A percentile compares a stretch with the other conserved stretches of the same genome.
Evolutionary conservation across 148 eudicot species (phyloP).

Genomic region (Cornus kousa): DNA sequence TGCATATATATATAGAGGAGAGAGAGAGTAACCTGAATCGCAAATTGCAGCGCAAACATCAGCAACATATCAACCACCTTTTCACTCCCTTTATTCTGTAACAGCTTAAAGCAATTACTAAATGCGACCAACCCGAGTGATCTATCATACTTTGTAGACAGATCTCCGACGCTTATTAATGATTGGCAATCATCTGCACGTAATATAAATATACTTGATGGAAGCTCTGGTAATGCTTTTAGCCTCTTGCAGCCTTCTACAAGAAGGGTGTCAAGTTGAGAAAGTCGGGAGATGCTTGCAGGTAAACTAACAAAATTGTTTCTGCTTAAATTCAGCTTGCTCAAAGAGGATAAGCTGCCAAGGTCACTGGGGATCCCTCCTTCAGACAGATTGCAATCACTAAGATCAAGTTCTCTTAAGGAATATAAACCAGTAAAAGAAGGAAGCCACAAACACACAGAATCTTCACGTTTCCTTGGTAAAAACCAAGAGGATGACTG

Average conservation of each 20-base stretch:
- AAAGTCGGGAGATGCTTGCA: slow-evolving; percentile 1
- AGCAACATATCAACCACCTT: neutral
- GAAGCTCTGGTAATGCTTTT: too few species aligned
- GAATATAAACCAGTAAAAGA: too few species aligned
- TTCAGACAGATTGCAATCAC: neutral
- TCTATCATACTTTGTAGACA: neutral
- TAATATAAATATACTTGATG: too few species aligned
- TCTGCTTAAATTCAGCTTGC: neutral
- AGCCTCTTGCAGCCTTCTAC: slow-evolving; percentile 7
- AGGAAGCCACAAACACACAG: too few species aligned
- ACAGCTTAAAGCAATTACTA: neutral
- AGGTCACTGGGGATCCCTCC: neutral
- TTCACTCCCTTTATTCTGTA: neutral
- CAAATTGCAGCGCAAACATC: neutral
- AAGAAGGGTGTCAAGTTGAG: neutral
- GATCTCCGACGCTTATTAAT: neutral
- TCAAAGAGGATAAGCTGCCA: neutral
- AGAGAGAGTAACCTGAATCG: neutral
- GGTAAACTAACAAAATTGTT: neutral
- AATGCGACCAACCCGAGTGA: neutral
- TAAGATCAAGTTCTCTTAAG: neutral
- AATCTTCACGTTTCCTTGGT: too few species aligned
- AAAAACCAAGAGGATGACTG: neutral
- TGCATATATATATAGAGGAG: too few species aligned
- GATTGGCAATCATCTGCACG: neutral